Conservation (phyloP, 768 basidiomycete genomes). For the Dentipellis sp. region DNA sequence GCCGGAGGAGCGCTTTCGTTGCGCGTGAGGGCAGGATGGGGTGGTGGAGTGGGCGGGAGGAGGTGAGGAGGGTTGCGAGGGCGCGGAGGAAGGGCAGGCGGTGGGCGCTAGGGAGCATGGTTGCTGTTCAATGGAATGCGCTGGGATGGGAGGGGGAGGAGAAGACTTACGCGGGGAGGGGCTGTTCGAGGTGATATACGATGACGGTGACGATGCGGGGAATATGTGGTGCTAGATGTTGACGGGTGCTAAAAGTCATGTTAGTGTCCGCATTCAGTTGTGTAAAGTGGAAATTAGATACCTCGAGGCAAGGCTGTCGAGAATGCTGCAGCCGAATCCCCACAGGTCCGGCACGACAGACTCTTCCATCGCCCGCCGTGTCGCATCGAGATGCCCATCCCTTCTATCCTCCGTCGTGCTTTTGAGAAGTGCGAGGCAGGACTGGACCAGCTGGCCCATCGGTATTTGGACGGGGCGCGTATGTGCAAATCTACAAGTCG, state of each 20-base stretch:
- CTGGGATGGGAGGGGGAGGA: not conserved
- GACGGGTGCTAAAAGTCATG: conserved; percentile 32
- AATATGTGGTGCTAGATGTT: conserved; percentile 46
- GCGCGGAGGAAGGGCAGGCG: conserved; percentile 5
- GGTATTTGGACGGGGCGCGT: conserved; percentile 63
- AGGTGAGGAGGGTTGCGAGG: conserved; percentile 5
- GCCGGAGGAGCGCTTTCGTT: conserved; percentile 9
- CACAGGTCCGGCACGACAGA: conserved; percentile 41
- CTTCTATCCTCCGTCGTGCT: conserved; percentile 43
- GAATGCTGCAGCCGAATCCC: conserved; percentile 41
- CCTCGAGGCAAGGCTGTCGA: conserved; percentile 42
- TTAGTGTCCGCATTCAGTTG: no score
- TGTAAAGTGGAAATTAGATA: no score
- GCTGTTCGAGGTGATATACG: conserved; percentile 54
- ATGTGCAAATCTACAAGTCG: conserved; percentile 35
- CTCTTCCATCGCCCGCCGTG: conserved; percentile 45
- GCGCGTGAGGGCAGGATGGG: conserved; percentile 9
- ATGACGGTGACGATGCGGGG: conserved; percentile 45
- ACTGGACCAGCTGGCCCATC: conserved; percentile 48
- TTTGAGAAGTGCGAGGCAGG: conserved; percentile 38
- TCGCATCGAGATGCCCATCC: conserved; percentile 40
- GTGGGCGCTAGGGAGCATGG: conserved; percentile 10
- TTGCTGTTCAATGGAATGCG: not conserved
- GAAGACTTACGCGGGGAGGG: conserved; percentile 33
- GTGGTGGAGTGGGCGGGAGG: conserved; percentile 5